Evolutionary conservation across 2,329 filamentous ascomycete genomes (phyloP).

Genomic region (Beauveria brongniartii): DNA sequence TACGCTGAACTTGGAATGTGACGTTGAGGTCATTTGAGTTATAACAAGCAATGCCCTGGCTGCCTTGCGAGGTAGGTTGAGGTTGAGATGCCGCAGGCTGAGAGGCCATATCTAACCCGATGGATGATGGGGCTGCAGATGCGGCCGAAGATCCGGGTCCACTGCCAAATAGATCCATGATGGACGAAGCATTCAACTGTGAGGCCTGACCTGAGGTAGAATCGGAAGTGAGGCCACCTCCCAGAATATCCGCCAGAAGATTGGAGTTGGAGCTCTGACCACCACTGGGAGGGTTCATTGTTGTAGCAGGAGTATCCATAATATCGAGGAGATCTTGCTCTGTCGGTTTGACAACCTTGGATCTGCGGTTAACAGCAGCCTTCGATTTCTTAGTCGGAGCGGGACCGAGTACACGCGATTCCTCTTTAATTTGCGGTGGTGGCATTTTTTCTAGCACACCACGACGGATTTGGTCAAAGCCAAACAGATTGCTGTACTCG

Average conservation of each 20-base stretch:
- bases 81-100: constrained; percentile 39
- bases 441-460: constrained; percentile 98
- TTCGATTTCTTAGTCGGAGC: constrained; percentile 58
- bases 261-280: constrained; percentile 67
- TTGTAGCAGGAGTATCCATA: constrained; percentile 63
- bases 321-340: constrained; percentile 91
- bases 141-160: constrained; percentile 31
- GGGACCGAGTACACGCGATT: constrained; percentile 82
- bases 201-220: constrained; percentile 33
- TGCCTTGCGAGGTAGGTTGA: constrained; percentile 28
- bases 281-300: constrained; percentile 40
- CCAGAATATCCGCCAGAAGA: constrained; percentile 84
- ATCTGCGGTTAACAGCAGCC: constrained; percentile 65
- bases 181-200: constrained; percentile 55
- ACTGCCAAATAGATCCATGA: constrained; percentile 80
- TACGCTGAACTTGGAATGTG: constrained; percentile 76
- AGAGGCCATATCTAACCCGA: constrained; percentile 41
- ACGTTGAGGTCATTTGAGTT: constrained; percentile 78
- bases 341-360: constrained; percentile 70
- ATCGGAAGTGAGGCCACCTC: constrained; percentile 52
- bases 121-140: constrained; percentile 30
- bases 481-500: constrained; percentile 92
- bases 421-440: constrained; percentile 90
- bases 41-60: constrained; percentile 63
- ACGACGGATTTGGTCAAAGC: constrained; percentile 74